Evolutionary conservation across 352 stramenopile species (phyloP).

Genomic region (Phytopythium sindhum): DNA sequence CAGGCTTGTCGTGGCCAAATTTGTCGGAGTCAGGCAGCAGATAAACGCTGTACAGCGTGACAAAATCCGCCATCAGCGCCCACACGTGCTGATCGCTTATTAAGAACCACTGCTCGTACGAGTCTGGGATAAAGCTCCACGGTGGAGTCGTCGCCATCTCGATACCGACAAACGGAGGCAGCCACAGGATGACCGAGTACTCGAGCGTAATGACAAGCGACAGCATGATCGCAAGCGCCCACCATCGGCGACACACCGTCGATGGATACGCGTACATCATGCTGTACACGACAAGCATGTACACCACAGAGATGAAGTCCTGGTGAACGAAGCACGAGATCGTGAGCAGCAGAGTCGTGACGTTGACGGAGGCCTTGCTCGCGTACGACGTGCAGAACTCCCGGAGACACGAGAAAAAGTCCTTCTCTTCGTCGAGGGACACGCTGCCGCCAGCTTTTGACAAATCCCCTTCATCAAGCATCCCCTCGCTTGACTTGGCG

Average conservation of each 20-base stretch:
- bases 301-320: conserved; percentile 70
- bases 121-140: conserved; percentile 50
- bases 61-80: conserved; percentile 73
- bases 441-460: neutral
- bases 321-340: conserved; percentile 79
- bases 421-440: conserved; percentile 22
- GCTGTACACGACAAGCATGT: conserved; percentile 77
- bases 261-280: conserved; percentile 72
- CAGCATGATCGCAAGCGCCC: conserved; percentile 47
- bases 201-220: conserved; percentile 67
- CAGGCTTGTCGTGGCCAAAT: conserved; percentile 17
- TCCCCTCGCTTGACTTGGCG: neutral
- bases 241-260: conserved; percentile 55
- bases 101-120: conserved; percentile 64
- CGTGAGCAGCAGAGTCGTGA: conserved; percentile 72
- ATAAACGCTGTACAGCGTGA: conserved; percentile 63
- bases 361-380: conserved; percentile 70
- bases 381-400: conserved; percentile 71
- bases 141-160: conserved; percentile 57
- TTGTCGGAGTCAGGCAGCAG: conserved; percentile 60
- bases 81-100: conserved; percentile 75
- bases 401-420: conserved; percentile 66
- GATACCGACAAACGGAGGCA: conserved; percentile 51
- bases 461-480: neutral
- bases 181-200: conserved; percentile 71